Percentiles rank a stretch among this genome's conserved stretches.
These are phyloP conservation scores for Magnusiomyces starmeri DNA, from an alignment of 1,139 yeast genomes.

Conservation along the genomic window DNA sequence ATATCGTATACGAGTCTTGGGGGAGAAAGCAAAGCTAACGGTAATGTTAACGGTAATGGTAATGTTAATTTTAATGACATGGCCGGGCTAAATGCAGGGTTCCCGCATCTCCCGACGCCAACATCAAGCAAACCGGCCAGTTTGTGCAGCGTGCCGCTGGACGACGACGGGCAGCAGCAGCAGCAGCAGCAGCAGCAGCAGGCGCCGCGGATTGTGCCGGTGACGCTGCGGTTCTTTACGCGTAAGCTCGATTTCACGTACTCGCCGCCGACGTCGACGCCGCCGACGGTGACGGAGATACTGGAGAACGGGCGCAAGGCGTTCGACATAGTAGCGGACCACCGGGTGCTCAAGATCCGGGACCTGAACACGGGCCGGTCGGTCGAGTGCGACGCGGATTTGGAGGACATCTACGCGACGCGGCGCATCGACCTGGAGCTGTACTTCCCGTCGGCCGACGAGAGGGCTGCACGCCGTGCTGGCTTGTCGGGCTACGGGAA, in stretches of 20 bases:
- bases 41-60: too few relatives aligned
- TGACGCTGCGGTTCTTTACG: constrained; percentile 40
- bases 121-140: not conserved
- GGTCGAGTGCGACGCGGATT: constrained; percentile 29
- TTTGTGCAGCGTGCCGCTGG: not conserved
- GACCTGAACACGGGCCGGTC: constrained; percentile 22
- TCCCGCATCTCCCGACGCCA: too few relatives aligned
- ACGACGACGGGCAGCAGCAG: not conserved
- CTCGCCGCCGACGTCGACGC: constrained; percentile 52
- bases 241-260: constrained; percentile 49
- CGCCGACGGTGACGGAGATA: constrained; percentile 62
- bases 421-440: constrained; percentile 14
- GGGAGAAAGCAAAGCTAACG: too few relatives aligned
- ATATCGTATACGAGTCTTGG: too few relatives aligned
- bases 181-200: not conserved
- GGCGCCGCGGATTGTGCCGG: constrained; percentile 32
- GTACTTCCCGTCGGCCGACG: too few relatives aligned
- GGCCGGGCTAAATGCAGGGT: too few relatives aligned
- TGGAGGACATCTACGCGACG: constrained; percentile 29
- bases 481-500: too few relatives aligned
- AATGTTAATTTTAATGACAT: too few relatives aligned
- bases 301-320: constrained; percentile 65
- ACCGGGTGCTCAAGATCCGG: constrained; percentile 34
- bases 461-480: too few relatives aligned
- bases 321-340: constrained; percentile 43